Evolutionary conservation across 306 rosid genomes (phyloP).

Genomic region (Castanea sativa): DNA sequence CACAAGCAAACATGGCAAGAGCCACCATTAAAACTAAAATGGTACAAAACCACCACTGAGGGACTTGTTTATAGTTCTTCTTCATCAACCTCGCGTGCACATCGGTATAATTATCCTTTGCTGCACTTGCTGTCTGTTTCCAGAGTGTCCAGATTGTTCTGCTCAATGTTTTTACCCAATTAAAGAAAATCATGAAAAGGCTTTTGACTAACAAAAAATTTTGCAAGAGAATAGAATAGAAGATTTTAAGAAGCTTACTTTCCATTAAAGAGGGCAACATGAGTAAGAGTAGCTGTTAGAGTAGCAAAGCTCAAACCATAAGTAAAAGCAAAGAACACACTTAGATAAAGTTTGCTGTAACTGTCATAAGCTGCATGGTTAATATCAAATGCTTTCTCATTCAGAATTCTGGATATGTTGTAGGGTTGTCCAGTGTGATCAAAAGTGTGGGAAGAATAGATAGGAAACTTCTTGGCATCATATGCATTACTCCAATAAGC

Average conservation of each 20-base stretch:
- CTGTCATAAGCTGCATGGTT: constrained; percentile 38
- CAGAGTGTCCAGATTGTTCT: constrained; percentile 55
- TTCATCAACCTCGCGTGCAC: constrained; percentile 77
- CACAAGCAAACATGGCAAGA: constrained; percentile 44
- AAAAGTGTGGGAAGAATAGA: constrained; percentile 61
- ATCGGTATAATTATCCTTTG: constrained; percentile 36
- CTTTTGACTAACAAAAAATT: not conserved
- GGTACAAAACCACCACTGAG: constrained; percentile 71
- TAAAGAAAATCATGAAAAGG: constrained; percentile 5
- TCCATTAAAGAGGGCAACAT: constrained; percentile 85
- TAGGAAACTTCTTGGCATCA: constrained; percentile 79
- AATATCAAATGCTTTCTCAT: constrained; percentile 43
- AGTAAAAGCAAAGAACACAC: constrained; percentile 56
- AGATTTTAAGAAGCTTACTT: constrained; percentile 40
- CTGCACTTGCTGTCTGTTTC: constrained; percentile 36
- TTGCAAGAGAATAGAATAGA: not conserved
- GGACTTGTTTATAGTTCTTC: constrained; percentile 68
- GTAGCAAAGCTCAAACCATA: constrained; percentile 84
- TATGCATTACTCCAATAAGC: constrained; percentile 62
- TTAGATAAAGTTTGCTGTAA: constrained; percentile 74
- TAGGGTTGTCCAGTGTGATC: constrained; percentile 53
- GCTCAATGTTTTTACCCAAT: not conserved
- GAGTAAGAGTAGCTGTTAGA: constrained; percentile 66
- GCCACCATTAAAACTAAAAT: constrained; percentile 37
- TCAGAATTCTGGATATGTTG: constrained; percentile 50